Conservation (phyloP, 345 rosid genomes). For the Gossypioides kirkii region DNA sequence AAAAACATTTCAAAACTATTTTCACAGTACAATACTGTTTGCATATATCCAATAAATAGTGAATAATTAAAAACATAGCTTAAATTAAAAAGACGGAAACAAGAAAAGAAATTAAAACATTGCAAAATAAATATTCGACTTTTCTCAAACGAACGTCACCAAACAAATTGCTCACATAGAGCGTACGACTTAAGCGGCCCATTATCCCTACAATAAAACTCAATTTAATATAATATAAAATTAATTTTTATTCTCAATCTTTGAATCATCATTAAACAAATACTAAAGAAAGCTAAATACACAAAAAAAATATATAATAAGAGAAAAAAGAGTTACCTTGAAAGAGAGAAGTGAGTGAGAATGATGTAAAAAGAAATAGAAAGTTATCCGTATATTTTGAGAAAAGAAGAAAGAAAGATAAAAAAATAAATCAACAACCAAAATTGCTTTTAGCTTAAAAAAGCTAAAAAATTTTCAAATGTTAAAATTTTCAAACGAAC, state of each 20-base stretch:
- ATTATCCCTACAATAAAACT: constrained; percentile 32
- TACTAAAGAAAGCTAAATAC: too few species aligned
- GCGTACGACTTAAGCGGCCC: constrained; percentile 81
- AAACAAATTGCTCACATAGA: constrained; percentile 93
- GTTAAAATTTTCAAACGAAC: too few species aligned
- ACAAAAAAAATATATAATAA: too few species aligned
- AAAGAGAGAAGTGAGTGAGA: neutral
- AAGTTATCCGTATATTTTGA: too few species aligned
- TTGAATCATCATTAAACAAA: too few species aligned
- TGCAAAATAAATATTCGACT: constrained; percentile 84
- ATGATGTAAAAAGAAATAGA: neutral
- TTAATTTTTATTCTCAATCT: too few species aligned
- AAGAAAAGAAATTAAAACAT: constrained; percentile 38
- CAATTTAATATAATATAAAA: neutral
- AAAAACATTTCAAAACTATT: neutral
- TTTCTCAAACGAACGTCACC: constrained; percentile 84
- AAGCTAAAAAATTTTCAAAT: too few species aligned
- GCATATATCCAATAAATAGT: neutral
- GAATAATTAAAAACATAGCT: neutral
- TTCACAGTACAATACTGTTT: neutral
- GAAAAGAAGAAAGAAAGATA: neutral
- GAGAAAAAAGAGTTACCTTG: too few species aligned
- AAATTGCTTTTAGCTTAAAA: too few species aligned
- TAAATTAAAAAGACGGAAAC: neutral
- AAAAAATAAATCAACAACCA: too few species aligned